Evolutionary conservation across 2,329 filamentous ascomycete genomes (phyloP), one percentile per base, ranked within the genome.

Genomic region (Beauveria asiatica): DNA sequence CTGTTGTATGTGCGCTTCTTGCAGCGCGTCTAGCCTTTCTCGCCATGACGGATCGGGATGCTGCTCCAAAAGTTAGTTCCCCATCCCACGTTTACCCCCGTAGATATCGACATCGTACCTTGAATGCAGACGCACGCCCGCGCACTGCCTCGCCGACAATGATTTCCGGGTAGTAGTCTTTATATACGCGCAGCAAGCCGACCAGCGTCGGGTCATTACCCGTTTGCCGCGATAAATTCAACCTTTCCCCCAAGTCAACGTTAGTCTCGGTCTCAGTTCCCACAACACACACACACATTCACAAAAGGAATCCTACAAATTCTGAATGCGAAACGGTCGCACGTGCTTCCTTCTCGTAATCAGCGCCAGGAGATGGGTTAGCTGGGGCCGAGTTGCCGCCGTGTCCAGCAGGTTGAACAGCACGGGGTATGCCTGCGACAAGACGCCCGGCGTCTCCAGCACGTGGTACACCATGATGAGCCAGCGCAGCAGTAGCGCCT

Each of bases 111-210:
- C 25, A 37, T 16, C 66, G 41, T 69, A 83, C 81, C 71, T 83
- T 85, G 70, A 87, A 87, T 1, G 83, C 78, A 4, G 83, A 81
- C 1, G 84, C 83, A 62, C 81, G 80, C 42, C 83, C 83, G 57
- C 78, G 77, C 33, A 84, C 81, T 4, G 83, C 78, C 64, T 88
- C 87, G 23, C 87, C 89, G 16, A 93, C 82, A 62, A 95, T 90
- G 59, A 95, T 90, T 70, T 96, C 90, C 0, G 91, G 90, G 67
- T 93, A 95, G 72, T 93, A 95, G 70, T 93, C 90, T 70, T 94
- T 94, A 76, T 87, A 95, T n/a, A 93, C 84, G 59, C 88, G 83
- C 54, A 95, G 76, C 19, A 96, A 77, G 3, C 89, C 89, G 42
- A 88, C 80, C 41, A 96, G 76, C 56, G 85, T 82, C 53, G 87